Percentiles rank a stretch among this genome's conserved stretches.
These are phyloP conservation scores for Oxytropis ochrocephala DNA, from an alignment of 306 rosid species.

Conservation along the genomic window DNA sequence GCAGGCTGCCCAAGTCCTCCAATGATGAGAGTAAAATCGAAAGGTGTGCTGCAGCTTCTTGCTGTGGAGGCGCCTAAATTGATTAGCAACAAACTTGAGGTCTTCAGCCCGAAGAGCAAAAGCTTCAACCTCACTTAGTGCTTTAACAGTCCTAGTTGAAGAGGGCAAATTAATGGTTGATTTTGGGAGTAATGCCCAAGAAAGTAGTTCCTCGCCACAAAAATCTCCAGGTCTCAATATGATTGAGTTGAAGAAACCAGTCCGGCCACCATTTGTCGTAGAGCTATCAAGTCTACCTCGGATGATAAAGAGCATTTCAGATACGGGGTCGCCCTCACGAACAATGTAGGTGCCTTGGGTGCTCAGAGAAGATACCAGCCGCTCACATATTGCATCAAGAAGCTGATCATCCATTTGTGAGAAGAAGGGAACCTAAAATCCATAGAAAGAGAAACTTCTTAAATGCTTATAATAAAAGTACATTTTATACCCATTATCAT, in stretches of 20 bases:
- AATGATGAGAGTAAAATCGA: constrained; percentile 90
- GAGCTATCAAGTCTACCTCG: constrained; percentile 91
- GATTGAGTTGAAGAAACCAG: constrained; percentile 89
- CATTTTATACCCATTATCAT: neutral
- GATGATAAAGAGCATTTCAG: constrained; percentile 86
- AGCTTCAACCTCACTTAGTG: constrained; percentile 83
- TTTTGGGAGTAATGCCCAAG: constrained; percentile 94
- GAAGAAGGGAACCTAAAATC: constrained; percentile 87
- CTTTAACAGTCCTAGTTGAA: constrained; percentile 81
- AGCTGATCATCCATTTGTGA: constrained; percentile 97
- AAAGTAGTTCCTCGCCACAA: constrained; percentile 94
- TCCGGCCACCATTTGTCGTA: constrained; percentile 91
- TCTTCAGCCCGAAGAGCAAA: constrained; percentile 92
- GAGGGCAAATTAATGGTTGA: constrained; percentile 80
- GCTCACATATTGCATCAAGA: constrained; percentile 95
- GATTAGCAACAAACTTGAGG: constrained; percentile 95
- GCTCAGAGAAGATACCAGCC: constrained; percentile 85
- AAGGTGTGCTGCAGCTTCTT: constrained; percentile 96
- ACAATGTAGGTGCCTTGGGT: constrained; percentile 83
- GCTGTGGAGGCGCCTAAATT: constrained; percentile 92
- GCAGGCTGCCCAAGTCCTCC: constrained; percentile 99
- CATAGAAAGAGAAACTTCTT: constrained; percentile 1
- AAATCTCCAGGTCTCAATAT: constrained; percentile 89
- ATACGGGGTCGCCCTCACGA: constrained; percentile 92
- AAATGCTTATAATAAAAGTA: neutral